Conservation (phyloP, 1,139 yeast species). For the Blastobotrys ciferrii region DNA sequence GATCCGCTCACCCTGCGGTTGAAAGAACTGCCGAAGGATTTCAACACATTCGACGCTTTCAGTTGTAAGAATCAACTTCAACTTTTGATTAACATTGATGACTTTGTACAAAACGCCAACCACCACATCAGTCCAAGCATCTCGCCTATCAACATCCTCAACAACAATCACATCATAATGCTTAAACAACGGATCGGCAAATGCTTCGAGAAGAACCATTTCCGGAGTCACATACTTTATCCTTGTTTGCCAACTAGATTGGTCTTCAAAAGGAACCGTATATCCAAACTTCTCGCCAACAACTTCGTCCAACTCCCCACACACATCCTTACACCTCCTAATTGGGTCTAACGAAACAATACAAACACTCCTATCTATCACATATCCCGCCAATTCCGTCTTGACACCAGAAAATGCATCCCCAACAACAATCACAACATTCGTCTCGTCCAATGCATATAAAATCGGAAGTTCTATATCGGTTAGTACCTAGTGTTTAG, state of each 20-base stretch:
- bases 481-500: too few relatives aligned
- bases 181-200: constrained; percentile 60
- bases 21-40: constrained; percentile 48
- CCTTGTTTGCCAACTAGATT: constrained; percentile 51
- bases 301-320: background rate
- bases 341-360: background rate
- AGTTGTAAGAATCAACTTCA: constrained; percentile 46
- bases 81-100: constrained; percentile 34
- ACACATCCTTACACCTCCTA: background rate
- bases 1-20: constrained; percentile 32
- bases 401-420: constrained; percentile 18
- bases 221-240: constrained; percentile 81
- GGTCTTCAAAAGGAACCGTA: constrained; percentile 63
- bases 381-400: constrained; percentile 18
- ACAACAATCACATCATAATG: constrained; percentile 71
- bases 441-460: constrained; percentile 5
- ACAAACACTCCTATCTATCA: constrained; percentile 1
- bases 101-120: constrained; percentile 63
- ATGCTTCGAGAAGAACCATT: constrained; percentile 65
- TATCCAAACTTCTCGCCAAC: constrained; percentile 42
- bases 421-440: constrained; percentile 15
- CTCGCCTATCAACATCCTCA: constrained; percentile 88
- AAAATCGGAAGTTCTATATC: constrained; percentile 15
- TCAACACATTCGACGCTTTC: constrained; percentile 39
- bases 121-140: constrained; percentile 72